Evolutionary conservation across 139 green algal species (phyloP).

Genomic region (Microglena sp.): DNA sequence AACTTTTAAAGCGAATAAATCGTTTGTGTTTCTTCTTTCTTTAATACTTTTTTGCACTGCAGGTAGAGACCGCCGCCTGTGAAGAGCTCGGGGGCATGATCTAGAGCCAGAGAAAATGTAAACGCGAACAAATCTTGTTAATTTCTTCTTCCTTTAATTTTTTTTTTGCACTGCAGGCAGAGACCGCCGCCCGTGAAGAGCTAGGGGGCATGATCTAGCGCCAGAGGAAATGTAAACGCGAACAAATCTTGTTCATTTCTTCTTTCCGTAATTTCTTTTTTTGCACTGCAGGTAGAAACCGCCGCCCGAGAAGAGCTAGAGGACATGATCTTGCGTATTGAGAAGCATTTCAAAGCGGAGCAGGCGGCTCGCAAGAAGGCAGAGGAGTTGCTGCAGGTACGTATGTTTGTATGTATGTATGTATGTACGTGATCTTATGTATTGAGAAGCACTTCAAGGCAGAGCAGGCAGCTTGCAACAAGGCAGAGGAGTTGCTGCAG

Average conservation of each 20-base stretch:
- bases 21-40: too few relatives aligned
- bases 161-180: constrained; percentile 35
- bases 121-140: too few relatives aligned
- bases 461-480: constrained; percentile 36
- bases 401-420: background rate
- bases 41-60: too few relatives aligned
- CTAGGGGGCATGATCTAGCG: constrained; percentile 76
- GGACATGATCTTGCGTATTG: constrained; percentile 75
- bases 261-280: too few relatives aligned
- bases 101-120: constrained; percentile 67
- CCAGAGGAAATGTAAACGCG: too few relatives aligned
- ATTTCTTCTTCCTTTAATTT: too few relatives aligned
- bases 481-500: constrained; percentile 47
- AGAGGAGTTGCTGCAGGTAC: constrained; percentile 42
- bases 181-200: constrained; percentile 34
- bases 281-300: constrained; percentile 32
- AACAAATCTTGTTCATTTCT: too few relatives aligned
- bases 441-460: constrained; percentile 76
- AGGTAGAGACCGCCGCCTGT: constrained; percentile 24
- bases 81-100: constrained; percentile 77
- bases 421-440: constrained; percentile 62
- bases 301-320: constrained; percentile 53
- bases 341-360: constrained; percentile 72
- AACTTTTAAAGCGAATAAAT: constrained; percentile 70
- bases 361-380: constrained; percentile 36